phyloP scores from a whole-genome alignment of 2,329 filamentous ascomycete species.

The Scolecobasidium constrictum region DNA sequence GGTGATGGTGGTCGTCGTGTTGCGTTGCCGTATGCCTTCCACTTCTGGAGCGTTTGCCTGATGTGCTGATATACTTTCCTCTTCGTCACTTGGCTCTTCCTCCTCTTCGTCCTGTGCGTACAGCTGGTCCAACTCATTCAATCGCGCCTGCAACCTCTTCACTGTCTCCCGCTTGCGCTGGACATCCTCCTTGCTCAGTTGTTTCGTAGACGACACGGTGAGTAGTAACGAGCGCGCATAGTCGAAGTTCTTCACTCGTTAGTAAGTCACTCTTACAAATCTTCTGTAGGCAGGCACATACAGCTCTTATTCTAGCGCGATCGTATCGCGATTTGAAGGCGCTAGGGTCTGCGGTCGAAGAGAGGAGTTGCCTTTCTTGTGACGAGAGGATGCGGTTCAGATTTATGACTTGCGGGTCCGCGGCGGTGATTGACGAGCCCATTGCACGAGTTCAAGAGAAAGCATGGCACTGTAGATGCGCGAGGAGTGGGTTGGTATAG shows the following conservation, averaged over 20 bases:
- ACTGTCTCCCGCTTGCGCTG: conserved; percentile 54
- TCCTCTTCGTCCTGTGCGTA: conserved; percentile 30
- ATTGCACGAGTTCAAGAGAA: neutral
- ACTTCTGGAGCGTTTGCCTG: neutral
- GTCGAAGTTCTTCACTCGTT: conserved; percentile 50
- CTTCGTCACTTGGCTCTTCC: conserved; percentile 25
- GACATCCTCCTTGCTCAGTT: conserved; percentile 53
- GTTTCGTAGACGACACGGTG: conserved; percentile 52
- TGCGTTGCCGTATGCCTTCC: neutral
- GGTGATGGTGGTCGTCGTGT: neutral
- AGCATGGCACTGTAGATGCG: neutral
- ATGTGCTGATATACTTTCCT: conserved; percentile 14
- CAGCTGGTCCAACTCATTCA: conserved; percentile 59
- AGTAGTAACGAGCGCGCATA: conserved; percentile 59
- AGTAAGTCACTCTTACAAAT: too few species aligned
- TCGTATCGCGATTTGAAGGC: conserved; percentile 55
- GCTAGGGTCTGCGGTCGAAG: conserved; percentile 47
- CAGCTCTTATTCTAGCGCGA: conserved; percentile 46
- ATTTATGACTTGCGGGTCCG: conserved; percentile 26
- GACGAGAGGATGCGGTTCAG: conserved; percentile 55
- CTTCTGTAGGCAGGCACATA: too few species aligned
- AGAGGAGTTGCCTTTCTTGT: conserved; percentile 54
- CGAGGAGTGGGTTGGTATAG: too few species aligned
- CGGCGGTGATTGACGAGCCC: neutral
- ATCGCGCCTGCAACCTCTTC: conserved; percentile 52